Evolutionary conservation across 1,284 basidiomycete species (phyloP).

Genomic region (Rhodotorula sp.): DNA sequence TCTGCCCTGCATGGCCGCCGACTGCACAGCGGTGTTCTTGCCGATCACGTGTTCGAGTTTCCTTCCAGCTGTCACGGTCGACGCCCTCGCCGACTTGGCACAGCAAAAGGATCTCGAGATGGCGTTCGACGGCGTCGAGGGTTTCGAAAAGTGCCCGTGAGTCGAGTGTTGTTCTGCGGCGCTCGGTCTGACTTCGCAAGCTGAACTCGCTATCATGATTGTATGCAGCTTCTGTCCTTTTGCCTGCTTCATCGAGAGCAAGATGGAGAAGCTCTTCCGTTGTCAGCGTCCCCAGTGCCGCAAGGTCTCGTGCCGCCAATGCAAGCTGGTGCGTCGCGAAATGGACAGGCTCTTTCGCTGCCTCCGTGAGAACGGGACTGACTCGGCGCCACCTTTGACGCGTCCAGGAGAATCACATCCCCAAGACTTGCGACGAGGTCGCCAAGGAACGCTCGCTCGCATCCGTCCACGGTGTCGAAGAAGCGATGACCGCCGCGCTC

Average conservation of each 20-base stretch:
- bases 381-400: neutral
- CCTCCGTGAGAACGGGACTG: neutral
- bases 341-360: neutral
- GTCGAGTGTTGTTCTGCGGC: neutral
- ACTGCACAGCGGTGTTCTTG: constrained; percentile 39
- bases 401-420: constrained; percentile 37
- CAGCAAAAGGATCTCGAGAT: constrained; percentile 39
- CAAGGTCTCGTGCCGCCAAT: constrained; percentile 41
- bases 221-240: constrained; percentile 37
- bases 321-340: constrained; percentile 33
- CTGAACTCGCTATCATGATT: neutral
- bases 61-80: constrained; percentile 31
- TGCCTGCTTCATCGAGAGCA: constrained; percentile 43
- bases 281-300: constrained; percentile 37
- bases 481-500: constrained; percentile 34
- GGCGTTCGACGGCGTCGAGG: constrained; percentile 39
- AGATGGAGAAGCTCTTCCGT: constrained; percentile 39
- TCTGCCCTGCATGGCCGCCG: constrained; percentile 43
- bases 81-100: constrained; percentile 35
- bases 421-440: constrained; percentile 41
- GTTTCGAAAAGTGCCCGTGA: constrained; percentile 43
- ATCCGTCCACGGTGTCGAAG: constrained; percentile 37
- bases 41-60: constrained; percentile 21
- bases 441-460: constrained; percentile 29
- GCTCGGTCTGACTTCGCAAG: neutral